A percentile compares a stretch with the other conserved stretches of the same genome.
Evolutionary conservation across 768 basidiomycete species (phyloP).

Genomic region (Galerina sulciceps): DNA sequence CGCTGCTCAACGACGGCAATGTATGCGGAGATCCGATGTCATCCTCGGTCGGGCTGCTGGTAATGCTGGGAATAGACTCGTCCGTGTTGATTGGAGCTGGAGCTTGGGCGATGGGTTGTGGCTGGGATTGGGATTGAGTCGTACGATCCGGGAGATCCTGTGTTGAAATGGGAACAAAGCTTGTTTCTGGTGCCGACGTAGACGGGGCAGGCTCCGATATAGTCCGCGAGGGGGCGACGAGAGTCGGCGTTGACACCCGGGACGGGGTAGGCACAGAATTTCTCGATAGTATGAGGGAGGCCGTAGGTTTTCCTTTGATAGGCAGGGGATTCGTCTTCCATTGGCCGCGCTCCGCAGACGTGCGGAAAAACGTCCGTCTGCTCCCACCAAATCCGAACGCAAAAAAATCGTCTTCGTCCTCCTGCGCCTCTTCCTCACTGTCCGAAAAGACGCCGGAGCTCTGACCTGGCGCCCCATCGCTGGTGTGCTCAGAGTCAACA

Average conservation of each 20-base stretch:
- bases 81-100: slow-evolving; percentile 6
- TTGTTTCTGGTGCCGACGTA: slow-evolving; percentile 16
- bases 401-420: slow-evolving; percentile 30
- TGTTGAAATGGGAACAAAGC: slow-evolving; percentile 5
- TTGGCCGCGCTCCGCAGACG: slow-evolving; percentile 62
- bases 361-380: slow-evolving; percentile 56
- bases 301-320: slow-evolving; percentile 28
- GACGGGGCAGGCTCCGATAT: slow-evolving; percentile 44
- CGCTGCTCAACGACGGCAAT: slow-evolving; percentile 33
- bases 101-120: no score
- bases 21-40: slow-evolving; percentile 21
- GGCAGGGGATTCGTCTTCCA: slow-evolving; percentile 58
- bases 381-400: slow-evolving; percentile 29
- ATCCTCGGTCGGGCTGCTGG: neutral
- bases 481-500: slow-evolving; percentile 27
- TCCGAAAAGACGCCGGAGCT: slow-evolving; percentile 34
- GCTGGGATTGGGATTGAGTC: no score
- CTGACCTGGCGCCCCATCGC: slow-evolving; percentile 28
- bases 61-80: no score
- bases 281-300: slow-evolving; percentile 30
- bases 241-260: slow-evolving; percentile 30
- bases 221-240: slow-evolving; percentile 28
- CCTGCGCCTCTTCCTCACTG: slow-evolving; percentile 35
- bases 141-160: slow-evolving; percentile 17
- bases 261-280: slow-evolving; percentile 40